phyloP scores from a whole-genome alignment of 345 rosid species.

The Turritis glabra region DNA sequence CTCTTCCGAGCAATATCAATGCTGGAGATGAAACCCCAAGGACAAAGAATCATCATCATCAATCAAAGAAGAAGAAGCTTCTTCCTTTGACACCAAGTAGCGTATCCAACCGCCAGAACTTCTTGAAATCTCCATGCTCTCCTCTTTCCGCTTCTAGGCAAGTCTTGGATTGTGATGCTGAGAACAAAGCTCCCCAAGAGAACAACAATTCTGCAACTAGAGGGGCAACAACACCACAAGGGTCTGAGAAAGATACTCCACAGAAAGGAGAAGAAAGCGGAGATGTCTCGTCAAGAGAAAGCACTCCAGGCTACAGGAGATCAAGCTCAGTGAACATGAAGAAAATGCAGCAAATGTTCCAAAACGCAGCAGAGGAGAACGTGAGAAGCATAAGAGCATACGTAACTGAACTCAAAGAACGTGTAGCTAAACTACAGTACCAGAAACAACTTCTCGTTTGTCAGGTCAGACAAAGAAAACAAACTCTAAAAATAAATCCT shows the following conservation, averaged over 20 bases:
- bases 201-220: conserved; percentile 48
- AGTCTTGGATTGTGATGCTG: conserved; percentile 68
- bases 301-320: conserved; percentile 69
- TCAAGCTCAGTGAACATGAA: conserved; percentile 95
- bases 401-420: conserved; percentile 93
- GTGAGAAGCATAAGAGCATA: conserved; percentile 93
- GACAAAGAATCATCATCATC: conserved; percentile 59
- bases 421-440: conserved; percentile 95
- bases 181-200: conserved; percentile 77
- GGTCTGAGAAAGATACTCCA: conserved; percentile 71
- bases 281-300: conserved; percentile 80
- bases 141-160: conserved; percentile 81
- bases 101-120: conserved; percentile 63
- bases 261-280: conserved; percentile 79
- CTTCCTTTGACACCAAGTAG: conserved; percentile 84
- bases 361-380: conserved; percentile 99
- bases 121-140: conserved; percentile 87
- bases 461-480: conserved; percentile 57
- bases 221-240: conserved; percentile 32
- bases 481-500: neutral
- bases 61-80: conserved; percentile 74
- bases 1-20: conserved; percentile 68
- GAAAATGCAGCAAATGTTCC: conserved; percentile 98
- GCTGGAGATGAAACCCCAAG: conserved; percentile 65
- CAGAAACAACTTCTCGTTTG: conserved; percentile 99